phyloP scores from a whole-genome alignment of 225 moss, liverwort and hornwort species.

The Polytrichum commune region DNA sequence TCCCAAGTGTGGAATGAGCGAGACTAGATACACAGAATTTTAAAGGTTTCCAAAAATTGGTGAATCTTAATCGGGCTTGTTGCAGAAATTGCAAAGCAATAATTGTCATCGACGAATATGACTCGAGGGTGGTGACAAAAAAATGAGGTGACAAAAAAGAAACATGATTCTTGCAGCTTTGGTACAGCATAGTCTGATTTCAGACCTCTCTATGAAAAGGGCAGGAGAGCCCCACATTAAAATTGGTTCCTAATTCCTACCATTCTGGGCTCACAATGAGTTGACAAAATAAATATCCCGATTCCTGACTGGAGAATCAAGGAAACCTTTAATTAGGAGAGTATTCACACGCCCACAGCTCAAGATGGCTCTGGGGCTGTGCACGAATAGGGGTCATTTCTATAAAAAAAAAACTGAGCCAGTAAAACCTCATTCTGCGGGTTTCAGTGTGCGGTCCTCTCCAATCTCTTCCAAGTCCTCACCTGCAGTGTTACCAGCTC shows the following conservation, averaged over 20 bases:
- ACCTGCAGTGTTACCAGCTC: slow-evolving; percentile 73
- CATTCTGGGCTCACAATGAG: slow-evolving; percentile 35
- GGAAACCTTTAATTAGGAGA: slow-evolving; percentile 30
- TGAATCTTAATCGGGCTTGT: no score
- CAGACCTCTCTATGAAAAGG: slow-evolving; percentile 32
- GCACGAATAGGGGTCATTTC: slow-evolving; percentile 33
- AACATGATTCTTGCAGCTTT: slow-evolving; percentile 24
- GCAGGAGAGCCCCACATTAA: slow-evolving; percentile 4
- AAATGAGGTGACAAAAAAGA: no score
- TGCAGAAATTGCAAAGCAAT: no score
- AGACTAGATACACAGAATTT: no score
- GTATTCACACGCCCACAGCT: slow-evolving; percentile 35
- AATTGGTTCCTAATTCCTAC: slow-evolving; percentile 42
- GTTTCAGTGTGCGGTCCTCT: slow-evolving; percentile 57
- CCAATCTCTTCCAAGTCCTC: slow-evolving; percentile 74
- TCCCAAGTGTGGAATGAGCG: no score
- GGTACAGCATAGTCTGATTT: slow-evolving; percentile 35
- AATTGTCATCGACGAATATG: no score
- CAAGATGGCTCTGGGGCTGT: slow-evolving; percentile 15
- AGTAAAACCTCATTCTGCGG: slow-evolving; percentile 36
- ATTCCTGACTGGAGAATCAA: slow-evolving; percentile 21
- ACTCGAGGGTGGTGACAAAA: no score
- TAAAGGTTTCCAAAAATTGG: no score
- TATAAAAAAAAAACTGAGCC: slow-evolving; percentile 10
- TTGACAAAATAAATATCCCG: slow-evolving; percentile 13